Evolutionary conservation across 1,139 yeast genomes (phyloP), one percentile per base, ranked within the genome.

Genomic region (Wickerhamomyces sp.): DNA sequence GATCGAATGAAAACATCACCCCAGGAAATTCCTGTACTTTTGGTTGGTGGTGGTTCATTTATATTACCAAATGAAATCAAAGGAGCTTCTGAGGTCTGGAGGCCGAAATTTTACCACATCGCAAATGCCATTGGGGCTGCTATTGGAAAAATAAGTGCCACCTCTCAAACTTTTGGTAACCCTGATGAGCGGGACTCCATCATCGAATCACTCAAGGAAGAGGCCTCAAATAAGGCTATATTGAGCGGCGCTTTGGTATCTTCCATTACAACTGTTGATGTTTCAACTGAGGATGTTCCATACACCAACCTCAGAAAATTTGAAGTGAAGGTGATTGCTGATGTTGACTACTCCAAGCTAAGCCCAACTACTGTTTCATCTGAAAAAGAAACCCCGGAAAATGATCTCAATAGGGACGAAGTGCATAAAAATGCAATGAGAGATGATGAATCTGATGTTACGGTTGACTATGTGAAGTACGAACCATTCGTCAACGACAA

Each of bases 101-200:
- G 69, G 39, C 75, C 75, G 1, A 65, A 67, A 32, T 70, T 49
- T 49, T 68, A 55, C 49, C 67, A 66, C 39, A 71, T 71, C 27
- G 75, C 74, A 8, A 71, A 71, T 57, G 76, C 76, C 10, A 69
- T 71, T 41, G 76, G 76, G 41, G 75, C 76, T n/a, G 75, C 75
- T 8, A 57, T 71, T 49, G 73, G 73, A 7, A 69, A 69, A 46
- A 57, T 71, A 15, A 65, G 72, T 30, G 62, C 65, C 0, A 48
- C 45, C 26, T 51, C 63, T 8, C 61, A 62, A 40, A 42, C 55
- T 1, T 55, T 61, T 40, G 61, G 57, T 26, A 53, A 50, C 15
- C 33, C 35, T 11, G 51, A 46, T 3, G 60, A 63, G 6, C 66
- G 60, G 48, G 64, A 62, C 6, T 37, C 35, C 0, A 56, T 63